Percentiles rank a stretch among this genome's conserved stretches.
These are phyloP conservation scores for Caryocar brasiliense DNA, from an alignment of 441 rosid genomes.

Conservation along the genomic window DNA sequence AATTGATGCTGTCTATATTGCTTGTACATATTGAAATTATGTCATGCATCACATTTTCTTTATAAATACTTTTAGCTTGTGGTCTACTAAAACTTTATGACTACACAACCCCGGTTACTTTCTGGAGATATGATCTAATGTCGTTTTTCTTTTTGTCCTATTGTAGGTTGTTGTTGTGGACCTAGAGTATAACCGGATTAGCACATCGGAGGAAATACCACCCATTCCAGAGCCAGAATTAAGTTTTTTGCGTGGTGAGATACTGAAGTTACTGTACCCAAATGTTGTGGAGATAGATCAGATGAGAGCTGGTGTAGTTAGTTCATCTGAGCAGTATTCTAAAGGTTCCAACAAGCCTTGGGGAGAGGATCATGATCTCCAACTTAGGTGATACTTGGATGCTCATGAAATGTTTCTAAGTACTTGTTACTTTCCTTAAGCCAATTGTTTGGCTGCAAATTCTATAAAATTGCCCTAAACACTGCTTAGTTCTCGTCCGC, in stretches of 20 bases:
- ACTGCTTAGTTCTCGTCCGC: not conserved
- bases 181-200: constrained; percentile 79
- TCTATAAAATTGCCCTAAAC: not conserved
- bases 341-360: constrained; percentile 73
- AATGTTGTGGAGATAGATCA: constrained; percentile 85
- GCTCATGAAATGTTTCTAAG: constrained; percentile 17
- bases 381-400: constrained; percentile 68
- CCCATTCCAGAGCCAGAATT: constrained; percentile 91
- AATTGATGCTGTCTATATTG: not conserved
- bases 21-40: too few relatives aligned
- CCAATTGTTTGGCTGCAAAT: not conserved
- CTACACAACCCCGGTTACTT: not conserved
- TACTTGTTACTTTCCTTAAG: constrained; percentile 16
- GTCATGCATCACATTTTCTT: not conserved
- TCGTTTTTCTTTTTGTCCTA: constrained; percentile 2
- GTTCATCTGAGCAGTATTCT: constrained; percentile 44
- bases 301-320: constrained; percentile 49
- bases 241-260: constrained; percentile 65
- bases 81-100: too few relatives aligned
- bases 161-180: constrained; percentile 94
- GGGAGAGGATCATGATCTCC: constrained; percentile 91
- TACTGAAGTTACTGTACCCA: constrained; percentile 70
- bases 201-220: constrained; percentile 94
- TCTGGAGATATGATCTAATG: not conserved
- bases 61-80: not conserved